Conservation (phyloP, 2,329 filamentous ascomycete species). For the Onygenales sp. region DNA sequence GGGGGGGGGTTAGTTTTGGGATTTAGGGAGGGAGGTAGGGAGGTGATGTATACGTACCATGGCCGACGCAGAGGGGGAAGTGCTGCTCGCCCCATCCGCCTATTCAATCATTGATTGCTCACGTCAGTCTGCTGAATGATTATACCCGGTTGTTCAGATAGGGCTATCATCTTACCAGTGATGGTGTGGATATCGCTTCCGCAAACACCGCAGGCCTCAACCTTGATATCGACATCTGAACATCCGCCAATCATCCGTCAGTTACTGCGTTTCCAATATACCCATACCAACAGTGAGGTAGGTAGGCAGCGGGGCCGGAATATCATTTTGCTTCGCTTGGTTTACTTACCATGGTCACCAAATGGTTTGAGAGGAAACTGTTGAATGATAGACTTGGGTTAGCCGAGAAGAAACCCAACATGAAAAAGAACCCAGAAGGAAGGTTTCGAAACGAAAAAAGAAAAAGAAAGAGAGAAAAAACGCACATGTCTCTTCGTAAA, state of each 20-base stretch:
- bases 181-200: conserved; percentile 64
- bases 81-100: conserved; percentile 44
- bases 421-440: not conserved
- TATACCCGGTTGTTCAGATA: too few relatives aligned
- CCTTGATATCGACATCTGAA: conserved; percentile 68
- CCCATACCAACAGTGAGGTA: too few relatives aligned
- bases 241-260: too few relatives aligned
- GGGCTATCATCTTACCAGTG: too few relatives aligned
- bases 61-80: conserved; percentile 44
- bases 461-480: not conserved
- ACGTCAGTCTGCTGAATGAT: too few relatives aligned
- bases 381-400: not conserved
- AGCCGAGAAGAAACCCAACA: too few relatives aligned
- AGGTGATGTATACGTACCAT: conserved; percentile 24
- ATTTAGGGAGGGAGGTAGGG: not conserved
- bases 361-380: conserved; percentile 78
- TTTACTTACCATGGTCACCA: conserved; percentile 52
- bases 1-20: too few relatives aligned
- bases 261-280: too few relatives aligned
- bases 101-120: conserved; percentile 19
- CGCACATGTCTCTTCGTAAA: conserved; percentile 49
- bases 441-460: not conserved
- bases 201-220: conserved; percentile 71
- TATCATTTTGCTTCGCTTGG: too few relatives aligned
- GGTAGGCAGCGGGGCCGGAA: too few relatives aligned